A percentile compares a stretch with the other conserved stretches of the same genome.
These are phyloP conservation scores for Spathaspora sp. DNA, from an alignment of 805 yeast species.

Conservation along the genomic window DNA sequence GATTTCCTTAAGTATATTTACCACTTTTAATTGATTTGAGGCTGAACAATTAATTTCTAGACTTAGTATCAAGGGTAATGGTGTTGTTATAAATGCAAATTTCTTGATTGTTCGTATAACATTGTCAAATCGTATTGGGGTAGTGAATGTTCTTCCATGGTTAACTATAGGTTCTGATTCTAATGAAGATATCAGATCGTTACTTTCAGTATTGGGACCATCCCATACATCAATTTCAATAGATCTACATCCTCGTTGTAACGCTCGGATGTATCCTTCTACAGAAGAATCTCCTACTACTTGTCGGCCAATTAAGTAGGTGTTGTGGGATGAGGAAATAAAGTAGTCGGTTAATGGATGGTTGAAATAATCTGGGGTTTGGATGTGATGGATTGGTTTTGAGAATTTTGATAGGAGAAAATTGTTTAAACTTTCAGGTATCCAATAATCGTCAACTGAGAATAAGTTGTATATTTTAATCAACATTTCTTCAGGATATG, in stretches of 20 bases:
- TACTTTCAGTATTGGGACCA: slow-evolving; percentile 15
- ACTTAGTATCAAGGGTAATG: slow-evolving; percentile 81
- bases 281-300: slow-evolving; percentile 83
- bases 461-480: slow-evolving; percentile 27
- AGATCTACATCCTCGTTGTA: slow-evolving; percentile 91
- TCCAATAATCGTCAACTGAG: slow-evolving; percentile 17
- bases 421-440: slow-evolving; percentile 29
- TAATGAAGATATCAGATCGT: background rate
- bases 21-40: slow-evolving; percentile 63
- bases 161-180: slow-evolving; percentile 74
- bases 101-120: slow-evolving; percentile 74
- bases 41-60: slow-evolving; percentile 77
- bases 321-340: slow-evolving; percentile 92
- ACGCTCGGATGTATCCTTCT: slow-evolving; percentile 81
- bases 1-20: slow-evolving; percentile 46
- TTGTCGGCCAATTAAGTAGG: slow-evolving; percentile 86
- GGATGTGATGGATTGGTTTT: slow-evolving; percentile 11
- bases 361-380: slow-evolving; percentile 18
- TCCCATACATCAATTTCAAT: slow-evolving; percentile 98
- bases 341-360: slow-evolving; percentile 79
- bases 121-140: slow-evolving; percentile 62
- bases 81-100: slow-evolving; percentile 85
- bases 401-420: slow-evolving; percentile 29
- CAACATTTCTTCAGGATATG: slow-evolving; percentile 20
- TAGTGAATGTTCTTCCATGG: slow-evolving; percentile 84